Base-by-base conservation (phyloP, 129 eudicot genomes). In the Chrysanthemum seticuspe region DNA sequence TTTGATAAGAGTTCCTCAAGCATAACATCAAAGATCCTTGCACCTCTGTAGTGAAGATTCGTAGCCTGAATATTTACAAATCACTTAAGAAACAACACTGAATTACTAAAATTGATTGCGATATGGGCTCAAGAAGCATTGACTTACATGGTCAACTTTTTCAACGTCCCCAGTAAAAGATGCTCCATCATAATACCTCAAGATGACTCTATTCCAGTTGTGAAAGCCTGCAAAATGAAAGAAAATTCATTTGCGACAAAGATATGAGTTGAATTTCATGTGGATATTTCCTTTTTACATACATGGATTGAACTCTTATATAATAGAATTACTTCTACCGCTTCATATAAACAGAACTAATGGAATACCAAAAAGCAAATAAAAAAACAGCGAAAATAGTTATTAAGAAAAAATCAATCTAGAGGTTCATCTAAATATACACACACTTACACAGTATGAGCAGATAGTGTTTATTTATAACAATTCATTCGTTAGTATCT, bases 161-260 rank as follows among this genome's bases (percentile, higher is more conserved):
- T 84, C 78, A 0, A 87, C 88, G 13, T 87, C 86, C 56, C 92
- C 92, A 0, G 92, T 87, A 53, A 81, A 87, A 9, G 87, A 84
- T 62, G 89, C 74, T 13, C 92, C 92, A 57, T 87, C 92, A 57
- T 89, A 87, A 19, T 87, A 84, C 50, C 87, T 78, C 76, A 87
- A 72, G 65, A 81, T 75, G 68, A 87, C 80, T 66, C 92, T 84
- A 80, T 87, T 87, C 92, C 92, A 87, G 55, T 87, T 87, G 55
- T 84, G 82, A 79, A 87, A 87, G 62, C 86, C 92, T 87, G 63
- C 2, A 68, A 65, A 55, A 67, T 23, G 34, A 21, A 50, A 50
- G 10, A 59, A 70, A 62, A 15, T 71, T 34, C 36, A 50, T 29
- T 51, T 14, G 21, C 48, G 21, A 8, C 25, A 21, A 14, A 51